These are phyloP conservation scores for Paraphoma chrysanthemicola DNA, from an alignment of 2,329 filamentous ascomycete genomes.

Conservation along the genomic window DNA sequence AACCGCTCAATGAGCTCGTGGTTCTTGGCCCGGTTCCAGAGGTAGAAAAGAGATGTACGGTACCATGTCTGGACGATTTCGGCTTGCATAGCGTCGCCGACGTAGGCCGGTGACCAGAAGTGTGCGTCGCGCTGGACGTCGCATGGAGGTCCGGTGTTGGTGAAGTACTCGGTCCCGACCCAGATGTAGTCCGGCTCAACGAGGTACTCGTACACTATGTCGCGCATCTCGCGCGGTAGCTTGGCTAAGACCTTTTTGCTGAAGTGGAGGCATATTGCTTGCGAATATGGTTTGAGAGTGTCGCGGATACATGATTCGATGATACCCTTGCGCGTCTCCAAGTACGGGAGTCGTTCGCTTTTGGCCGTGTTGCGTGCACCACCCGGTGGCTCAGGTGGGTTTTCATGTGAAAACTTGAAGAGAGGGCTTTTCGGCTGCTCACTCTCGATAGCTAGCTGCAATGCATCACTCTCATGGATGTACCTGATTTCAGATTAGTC, in stretches of 20 bases:
- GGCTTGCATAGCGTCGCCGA: neutral
- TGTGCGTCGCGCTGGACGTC: neutral
- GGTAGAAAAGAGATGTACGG: slow-evolving; percentile 9
- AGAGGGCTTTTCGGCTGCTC: too few species aligned
- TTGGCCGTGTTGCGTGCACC: neutral
- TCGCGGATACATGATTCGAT: neutral
- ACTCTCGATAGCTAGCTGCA: too few species aligned
- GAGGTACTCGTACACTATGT: neutral
- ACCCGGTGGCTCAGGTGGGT: neutral
- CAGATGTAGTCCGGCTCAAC: neutral
- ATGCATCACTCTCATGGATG: neutral
- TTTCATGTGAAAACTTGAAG: too few species aligned
- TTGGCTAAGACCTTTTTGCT: neutral
- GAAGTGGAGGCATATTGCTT: neutral
- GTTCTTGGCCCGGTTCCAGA: slow-evolving; percentile 9
- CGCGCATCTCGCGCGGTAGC: neutral
- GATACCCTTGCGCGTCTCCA: neutral
- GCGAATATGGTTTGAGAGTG: neutral
- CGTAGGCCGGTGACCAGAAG: slow-evolving; percentile 5
- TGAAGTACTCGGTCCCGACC: slow-evolving; percentile 4
- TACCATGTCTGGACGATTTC: slow-evolving; percentile 14
- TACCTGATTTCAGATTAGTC: neutral
- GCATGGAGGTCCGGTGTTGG: neutral
- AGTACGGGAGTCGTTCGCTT: too few species aligned
- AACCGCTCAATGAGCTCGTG: slow-evolving; percentile 5